Evolutionary conservation across 2,329 filamentous ascomycete genomes (phyloP), one percentile per base, ranked within the genome.

Genomic region (Sporothrix humicola): DNA sequence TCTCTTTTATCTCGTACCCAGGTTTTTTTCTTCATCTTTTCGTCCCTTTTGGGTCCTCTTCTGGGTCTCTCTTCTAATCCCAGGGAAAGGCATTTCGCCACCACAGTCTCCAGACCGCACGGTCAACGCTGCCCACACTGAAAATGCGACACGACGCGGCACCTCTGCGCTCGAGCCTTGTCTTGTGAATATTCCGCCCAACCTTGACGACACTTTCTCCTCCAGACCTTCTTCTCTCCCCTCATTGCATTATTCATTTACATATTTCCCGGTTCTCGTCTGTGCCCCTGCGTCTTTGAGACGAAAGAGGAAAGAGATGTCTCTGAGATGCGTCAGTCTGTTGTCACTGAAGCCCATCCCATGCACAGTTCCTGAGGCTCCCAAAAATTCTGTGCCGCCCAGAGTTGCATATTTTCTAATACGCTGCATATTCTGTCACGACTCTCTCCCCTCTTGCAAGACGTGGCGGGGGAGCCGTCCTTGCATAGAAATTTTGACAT

Each of bases 101-200:
- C 58, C 54, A 23, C 23, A 58, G 20, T 31, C 12, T 31, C 2
- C 23, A 31, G 12, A 44, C 58, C 58, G 31, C 58, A 42, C 58
- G 58, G 61, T 48, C 61, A 48, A 9, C n/a, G 13, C 42, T 20
- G 58, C 31, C 31, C 58, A 17, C n/a, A 66, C 37, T 66, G 42
- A 6, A 66, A 63, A 66, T 66, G 9, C 61, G n/a, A 66, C 61
- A 48, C 17, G n/a, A 46, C 42, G 61, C 61, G 61, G 61, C 42
- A 66, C 15, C 42, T 48, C 20, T 66, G 13, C 61, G 61, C 61
- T 66, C 61, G 20, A 66, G 42, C 61, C 61, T 37, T 37, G 31
- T 37, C 31, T 5, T 37, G 31, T 37, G 31, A 37, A 37, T 37
- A 37, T 37, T 37, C 3, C 31, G 31, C 31, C 3, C 31, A 37